A percentile compares a stretch with the other conserved stretches of the same genome.
phyloP scores from a whole-genome alignment of 805 yeast genomes.

The Debaryomyces hansenii region DNA sequence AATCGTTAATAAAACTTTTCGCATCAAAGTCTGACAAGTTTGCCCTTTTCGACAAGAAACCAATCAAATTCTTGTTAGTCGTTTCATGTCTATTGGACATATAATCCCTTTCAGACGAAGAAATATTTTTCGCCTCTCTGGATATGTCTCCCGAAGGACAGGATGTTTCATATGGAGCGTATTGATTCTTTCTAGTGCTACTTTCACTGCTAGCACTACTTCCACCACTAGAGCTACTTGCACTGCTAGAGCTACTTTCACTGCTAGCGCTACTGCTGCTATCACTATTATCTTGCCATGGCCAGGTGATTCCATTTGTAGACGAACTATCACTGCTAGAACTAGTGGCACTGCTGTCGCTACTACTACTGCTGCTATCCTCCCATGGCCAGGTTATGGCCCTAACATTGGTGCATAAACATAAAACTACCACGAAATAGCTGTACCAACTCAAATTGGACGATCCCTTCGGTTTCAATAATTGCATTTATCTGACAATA shows the following conservation, averaged over 20 bases:
- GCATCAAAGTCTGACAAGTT: slow-evolving; percentile 35
- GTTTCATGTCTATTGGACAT: slow-evolving; percentile 21
- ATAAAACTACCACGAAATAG: neutral
- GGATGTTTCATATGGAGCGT: slow-evolving; percentile 27
- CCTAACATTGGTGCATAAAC: neutral
- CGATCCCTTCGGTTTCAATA: neutral
- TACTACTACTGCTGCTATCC: neutral
- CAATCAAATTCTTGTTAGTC: slow-evolving; percentile 28
- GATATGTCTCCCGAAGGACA: slow-evolving; percentile 30
- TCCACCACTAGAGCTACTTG: neutral
- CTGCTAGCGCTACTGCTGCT: slow-evolving; percentile 1
- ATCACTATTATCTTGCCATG: slow-evolving; percentile 1
- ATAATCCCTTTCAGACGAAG: slow-evolving; percentile 25
- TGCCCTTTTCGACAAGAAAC: slow-evolving; percentile 28
- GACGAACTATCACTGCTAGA: too few species aligned
- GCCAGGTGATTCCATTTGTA: slow-evolving; percentile 1
- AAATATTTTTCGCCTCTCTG: slow-evolving; percentile 27
- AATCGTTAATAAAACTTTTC: slow-evolving; percentile 21
- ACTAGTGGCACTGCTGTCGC: neutral
- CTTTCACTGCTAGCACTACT: neutral
- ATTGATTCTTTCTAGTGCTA: slow-evolving; percentile 4
- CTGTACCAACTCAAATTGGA: neutral
- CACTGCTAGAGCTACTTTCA: neutral
- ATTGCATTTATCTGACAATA: neutral
- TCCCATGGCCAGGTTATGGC: neutral